Base-by-base conservation (phyloP, 2,329 filamentous ascomycete genomes). In the Cytospora schulzeri region DNA sequence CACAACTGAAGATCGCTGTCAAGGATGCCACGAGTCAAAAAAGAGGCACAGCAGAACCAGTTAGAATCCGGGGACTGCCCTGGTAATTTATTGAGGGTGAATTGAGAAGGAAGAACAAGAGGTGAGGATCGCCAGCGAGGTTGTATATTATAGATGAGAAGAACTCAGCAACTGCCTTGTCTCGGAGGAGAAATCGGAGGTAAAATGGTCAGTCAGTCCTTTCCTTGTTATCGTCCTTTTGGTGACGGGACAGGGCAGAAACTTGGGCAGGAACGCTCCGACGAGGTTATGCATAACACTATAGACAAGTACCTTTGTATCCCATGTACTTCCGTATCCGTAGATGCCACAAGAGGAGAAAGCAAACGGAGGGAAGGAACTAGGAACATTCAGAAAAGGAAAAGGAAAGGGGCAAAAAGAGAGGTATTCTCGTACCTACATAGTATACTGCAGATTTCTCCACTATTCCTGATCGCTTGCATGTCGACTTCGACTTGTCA, bases 11-110 rank as follows among this genome's bases (percentile, higher is more conserved):
- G 60, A 62, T 62, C 60, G 33, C 52, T 33, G 60, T 56, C 60
- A 51, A 62, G 60, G 60, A 62, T 62, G 9, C 52, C 52, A 56
- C 60, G 52, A 62, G 60, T 56, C 19, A 24, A 38, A 35, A 31
- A 35, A 31, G 24, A 33, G 52, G 38, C 59, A 35, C 59, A 62
- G 55, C 52, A 62, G 38, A 26, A 53, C 59, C 52, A 56, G 38
- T 56, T 50, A 54, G 31, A 38, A 17, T 17, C 26, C 6, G 45
- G n/a, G 45, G 45, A 11, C n/a, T 48, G 45, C 19, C 6, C 41
- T 45, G 41, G 41, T 33, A 6, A 4, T 9, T 1, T 17, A 17
- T 12, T 45, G 41, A 19, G 8, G 8, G 22, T 24, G 8, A n/a
- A 24, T 48, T 24, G n/a, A 24, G 45, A 48, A 22, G 45, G 14